Percentiles rank a stretch among this genome's conserved stretches.
phyloP scores from a whole-genome alignment of 2,329 filamentous ascomycete genomes.

The Aspergillus sp. region DNA sequence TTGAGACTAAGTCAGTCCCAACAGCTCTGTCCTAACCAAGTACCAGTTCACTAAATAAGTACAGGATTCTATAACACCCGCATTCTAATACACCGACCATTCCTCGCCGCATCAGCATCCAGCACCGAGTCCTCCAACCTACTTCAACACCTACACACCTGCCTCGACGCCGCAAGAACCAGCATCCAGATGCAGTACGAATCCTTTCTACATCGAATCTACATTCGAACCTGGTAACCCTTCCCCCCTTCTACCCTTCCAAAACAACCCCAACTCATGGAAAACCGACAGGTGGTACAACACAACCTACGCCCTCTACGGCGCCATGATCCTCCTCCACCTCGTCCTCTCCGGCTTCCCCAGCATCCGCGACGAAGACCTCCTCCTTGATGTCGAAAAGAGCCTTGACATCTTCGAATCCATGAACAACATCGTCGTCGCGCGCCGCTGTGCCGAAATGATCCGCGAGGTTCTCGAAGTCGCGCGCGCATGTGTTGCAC shows the following conservation, averaged over 20 bases:
- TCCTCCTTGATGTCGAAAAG: conserved; percentile 33
- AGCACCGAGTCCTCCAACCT: conserved; percentile 9
- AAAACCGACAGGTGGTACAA: conserved; percentile 32
- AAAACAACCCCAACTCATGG: neutral
- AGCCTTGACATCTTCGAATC: conserved; percentile 34
- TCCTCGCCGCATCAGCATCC: conserved; percentile 25
- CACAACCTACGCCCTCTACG: conserved; percentile 37
- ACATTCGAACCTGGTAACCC: conserved; percentile 33
- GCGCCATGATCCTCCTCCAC: conserved; percentile 37
- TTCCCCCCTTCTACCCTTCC: neutral
- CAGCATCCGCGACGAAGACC: conserved; percentile 21
- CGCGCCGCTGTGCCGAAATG: conserved; percentile 34
- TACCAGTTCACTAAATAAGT: no score
- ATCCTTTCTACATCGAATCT: conserved; percentile 32
- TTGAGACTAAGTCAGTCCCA: conserved; percentile 25
- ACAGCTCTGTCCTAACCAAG: no score
- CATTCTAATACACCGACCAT: conserved; percentile 34
- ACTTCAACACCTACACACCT: conserved; percentile 28
- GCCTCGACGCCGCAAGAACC: conserved; percentile 28
- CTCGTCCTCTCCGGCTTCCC: conserved; percentile 17
- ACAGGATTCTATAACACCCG: conserved; percentile 34
- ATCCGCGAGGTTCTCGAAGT: conserved; percentile 32
- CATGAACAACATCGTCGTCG: conserved; percentile 35
- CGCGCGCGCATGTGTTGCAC: conserved; percentile 21
- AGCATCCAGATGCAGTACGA: conserved; percentile 35